Evolutionary conservation across 2,329 filamentous ascomycete genomes (phyloP).

Genomic region (Corinectria fuckeliana): DNA sequence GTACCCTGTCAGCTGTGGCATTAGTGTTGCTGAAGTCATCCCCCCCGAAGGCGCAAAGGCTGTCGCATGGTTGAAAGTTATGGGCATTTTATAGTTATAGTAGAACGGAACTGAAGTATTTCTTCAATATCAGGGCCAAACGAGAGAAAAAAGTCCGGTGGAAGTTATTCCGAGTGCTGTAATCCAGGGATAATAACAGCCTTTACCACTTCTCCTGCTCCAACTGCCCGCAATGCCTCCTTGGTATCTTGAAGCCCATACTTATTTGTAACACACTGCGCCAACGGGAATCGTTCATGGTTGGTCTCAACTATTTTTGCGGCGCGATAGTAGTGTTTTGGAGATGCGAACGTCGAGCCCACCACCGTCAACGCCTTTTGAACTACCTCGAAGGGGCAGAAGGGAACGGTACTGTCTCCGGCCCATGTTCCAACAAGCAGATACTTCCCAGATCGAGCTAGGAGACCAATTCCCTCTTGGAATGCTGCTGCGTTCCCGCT

Average conservation of each 20-base stretch:
- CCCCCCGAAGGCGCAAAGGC: too few relatives aligned
- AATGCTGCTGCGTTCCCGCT: conserved; percentile 2
- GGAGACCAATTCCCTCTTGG: neutral
- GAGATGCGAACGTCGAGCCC: conserved; percentile 3
- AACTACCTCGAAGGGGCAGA: conserved; percentile 4
- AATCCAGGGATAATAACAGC: conserved; percentile 1
- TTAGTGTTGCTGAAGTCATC: too few relatives aligned
- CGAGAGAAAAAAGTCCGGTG: too few relatives aligned
- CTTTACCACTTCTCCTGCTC: neutral
- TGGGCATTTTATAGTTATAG: too few relatives aligned
- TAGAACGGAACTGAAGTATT: too few relatives aligned
- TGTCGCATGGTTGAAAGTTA: too few relatives aligned
- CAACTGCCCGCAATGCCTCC: neutral
- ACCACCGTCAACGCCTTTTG: neutral
- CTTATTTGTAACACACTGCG: neutral
- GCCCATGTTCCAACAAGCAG: conserved; percentile 8
- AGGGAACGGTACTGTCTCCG: neutral
- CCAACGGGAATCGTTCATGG: neutral
- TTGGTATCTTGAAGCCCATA: neutral
- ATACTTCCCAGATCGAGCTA: neutral
- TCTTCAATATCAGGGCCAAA: too few relatives aligned
- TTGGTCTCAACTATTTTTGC: conserved; percentile 2
- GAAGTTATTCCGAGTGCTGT: neutral
- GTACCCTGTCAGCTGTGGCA: too few relatives aligned
- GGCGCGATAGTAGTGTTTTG: conserved; percentile 3